These are phyloP conservation scores for Pseudocercospora fijiensis DNA, from an alignment of 2,329 filamentous ascomycete genomes.

Conservation along the genomic window DNA sequence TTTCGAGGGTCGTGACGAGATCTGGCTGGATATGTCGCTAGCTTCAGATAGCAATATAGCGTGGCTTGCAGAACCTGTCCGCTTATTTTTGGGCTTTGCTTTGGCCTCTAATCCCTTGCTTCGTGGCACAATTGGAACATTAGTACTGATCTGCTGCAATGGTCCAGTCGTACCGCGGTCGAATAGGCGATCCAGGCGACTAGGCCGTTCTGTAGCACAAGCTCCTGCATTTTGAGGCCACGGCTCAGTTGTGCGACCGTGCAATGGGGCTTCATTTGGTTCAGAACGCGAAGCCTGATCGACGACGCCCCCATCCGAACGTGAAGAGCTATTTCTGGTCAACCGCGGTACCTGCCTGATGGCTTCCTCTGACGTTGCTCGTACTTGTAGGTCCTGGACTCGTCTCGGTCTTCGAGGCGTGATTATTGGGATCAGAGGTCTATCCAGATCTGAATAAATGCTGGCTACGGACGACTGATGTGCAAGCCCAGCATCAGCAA, in stretches of 20 bases:
- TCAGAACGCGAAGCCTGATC: neutral
- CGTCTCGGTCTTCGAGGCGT: constrained; percentile 37
- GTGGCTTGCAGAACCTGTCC: constrained; percentile 23
- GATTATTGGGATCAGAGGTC: constrained; percentile 33
- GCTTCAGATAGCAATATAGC: constrained; percentile 34
- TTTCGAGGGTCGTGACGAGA: constrained; percentile 9
- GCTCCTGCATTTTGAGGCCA: neutral
- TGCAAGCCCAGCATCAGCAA: neutral
- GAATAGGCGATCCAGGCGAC: neutral
- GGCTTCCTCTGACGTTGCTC: constrained; percentile 28
- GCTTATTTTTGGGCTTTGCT: constrained; percentile 14
- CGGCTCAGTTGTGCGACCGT: neutral
- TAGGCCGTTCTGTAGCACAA: neutral
- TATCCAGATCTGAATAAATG: constrained; percentile 46
- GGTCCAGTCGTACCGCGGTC: constrained; percentile 1
- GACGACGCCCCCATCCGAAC: constrained; percentile 25
- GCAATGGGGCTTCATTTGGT: neutral
- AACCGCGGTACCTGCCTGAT: constrained; percentile 14
- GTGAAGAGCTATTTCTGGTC: constrained; percentile 24
- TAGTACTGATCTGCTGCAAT: constrained; percentile 26
- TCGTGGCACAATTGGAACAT: constrained; percentile 22
- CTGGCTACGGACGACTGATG: constrained; percentile 39
- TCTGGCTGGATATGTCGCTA: constrained; percentile 28
- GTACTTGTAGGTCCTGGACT: constrained; percentile 17
- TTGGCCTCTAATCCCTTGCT: neutral